Evolutionary conservation across 2,329 filamentous ascomycete genomes (phyloP), one percentile per base, ranked within the genome.

Genomic region (Paecilomyces formosus): DNA sequence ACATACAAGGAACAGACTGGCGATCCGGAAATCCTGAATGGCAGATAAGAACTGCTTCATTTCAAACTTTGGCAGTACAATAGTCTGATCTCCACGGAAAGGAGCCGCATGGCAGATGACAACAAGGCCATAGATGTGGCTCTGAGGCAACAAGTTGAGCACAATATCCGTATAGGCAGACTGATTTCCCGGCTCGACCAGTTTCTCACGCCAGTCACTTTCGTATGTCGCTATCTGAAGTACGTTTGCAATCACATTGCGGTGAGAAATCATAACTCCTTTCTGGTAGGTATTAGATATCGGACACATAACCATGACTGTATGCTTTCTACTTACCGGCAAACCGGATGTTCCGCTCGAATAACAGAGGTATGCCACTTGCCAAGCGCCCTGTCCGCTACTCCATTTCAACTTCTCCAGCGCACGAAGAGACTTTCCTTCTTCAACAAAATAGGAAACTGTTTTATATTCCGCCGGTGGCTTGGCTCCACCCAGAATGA

Each of bases 261-360:
- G 76, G 69, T 93, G 89, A 3, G 88, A 89, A 60, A 93, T 89
- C 86, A 90, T 91, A 56, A 92, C 89, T 52, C 88, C 89, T 87
- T 92, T 91, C 84, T 89, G 59, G 28, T 24, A 45, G 35, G 68
- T 54, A 69, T 61, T 30, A n/a, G 12, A 15, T 26, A 26, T 13
- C 31, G 6, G 13, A 4, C 49, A 57, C 31, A 30, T 5, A n/a
- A 31, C n/a, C 15, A 22, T 31, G 0, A 45, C 45, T 8, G 6
- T 12, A 21, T 3, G n/a, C 54, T 45, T 24, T 26, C 45, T 7
- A 70, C 80, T 66, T 78, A 88, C 87, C 15, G 89, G 89, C 39
- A 92, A 75, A 2, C 89, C 89, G 11, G 88, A 92, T 1, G 89
- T 93, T 21, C 89, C 89, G 69, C 86, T 90, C 0, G 88, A 91